Conservation (phyloP, 2,329 filamentous ascomycete species). For the Colletotrichum orbiculare region DNA sequence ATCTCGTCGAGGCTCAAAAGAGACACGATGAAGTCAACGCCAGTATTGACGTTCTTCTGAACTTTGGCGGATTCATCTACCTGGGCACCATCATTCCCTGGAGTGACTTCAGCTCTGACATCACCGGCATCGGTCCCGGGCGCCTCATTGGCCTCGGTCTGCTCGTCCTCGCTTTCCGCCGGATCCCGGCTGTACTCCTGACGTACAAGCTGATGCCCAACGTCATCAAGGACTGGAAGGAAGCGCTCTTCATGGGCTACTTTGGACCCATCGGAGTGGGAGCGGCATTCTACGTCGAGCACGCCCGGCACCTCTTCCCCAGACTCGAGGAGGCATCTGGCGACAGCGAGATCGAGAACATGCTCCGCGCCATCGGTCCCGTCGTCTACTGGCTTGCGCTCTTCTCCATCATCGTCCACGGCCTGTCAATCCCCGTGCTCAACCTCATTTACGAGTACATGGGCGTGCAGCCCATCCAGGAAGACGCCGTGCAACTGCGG, state of each 20-base stretch:
- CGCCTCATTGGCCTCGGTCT: constrained; percentile 63
- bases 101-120: constrained; percentile 63
- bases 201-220: constrained; percentile 66
- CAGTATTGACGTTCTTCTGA: constrained; percentile 67
- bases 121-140: constrained; percentile 62
- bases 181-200: constrained; percentile 66
- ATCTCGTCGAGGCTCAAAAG: constrained; percentile 63
- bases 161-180: constrained; percentile 64
- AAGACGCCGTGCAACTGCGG: constrained; percentile 53
- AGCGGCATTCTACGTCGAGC: constrained; percentile 78
- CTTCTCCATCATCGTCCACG: constrained; percentile 58
- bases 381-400: constrained; percentile 56
- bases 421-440: constrained; percentile 59
- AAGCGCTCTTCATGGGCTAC: constrained; percentile 71
- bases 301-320: constrained; percentile 55
- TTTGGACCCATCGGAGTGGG: constrained; percentile 84
- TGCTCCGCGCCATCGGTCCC: constrained; percentile 51
- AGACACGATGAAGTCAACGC: constrained; percentile 72
- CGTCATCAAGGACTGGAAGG: constrained; percentile 63
- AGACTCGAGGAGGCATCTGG: constrained; percentile 46
- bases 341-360: constrained; percentile 45
- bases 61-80: constrained; percentile 71
- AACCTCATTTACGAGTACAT: constrained; percentile 51
- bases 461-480: constrained; percentile 54
- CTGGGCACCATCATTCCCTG: constrained; percentile 67